Evolutionary conservation across 768 basidiomycete genomes (phyloP), one percentile per base, ranked within the genome.

Genomic region (Suillus ampliporus): DNA sequence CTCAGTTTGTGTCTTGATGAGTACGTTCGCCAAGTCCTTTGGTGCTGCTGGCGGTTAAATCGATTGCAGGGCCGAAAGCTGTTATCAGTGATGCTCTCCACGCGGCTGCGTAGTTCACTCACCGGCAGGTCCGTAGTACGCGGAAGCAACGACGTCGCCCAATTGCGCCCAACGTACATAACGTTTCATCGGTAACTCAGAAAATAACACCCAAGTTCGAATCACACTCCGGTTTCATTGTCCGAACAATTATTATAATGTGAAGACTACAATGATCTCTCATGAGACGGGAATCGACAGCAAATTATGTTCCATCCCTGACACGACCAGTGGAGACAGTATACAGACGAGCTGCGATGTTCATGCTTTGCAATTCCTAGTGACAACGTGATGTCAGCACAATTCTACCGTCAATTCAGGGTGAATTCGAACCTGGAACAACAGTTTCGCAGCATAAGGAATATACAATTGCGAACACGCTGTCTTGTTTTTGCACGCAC

Each of bases 401-500:
- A 26, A 44, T 28, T 64, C 28, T 46, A 47, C 57, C 34, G 34
- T 41, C 21, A 43, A 35, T 47, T 21, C 57, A 53, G 48, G 11
- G 2, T 62, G 10, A 21, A 15, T 48, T 74, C 82, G 47, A 70
- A 89, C 94, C 87, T 97, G 96, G 90, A 97, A 95, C 50, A 98
- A 83, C 60, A 97, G 78, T 76, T 99, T 97, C 21, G 97, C 97
- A 13, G 97, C 97, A 73, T 99, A 99, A 31, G 97, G 96, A 74
- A 97, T 93, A 69, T 93, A 92, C 7, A 94, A 74, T 68, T 95
- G 95, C 57, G 93, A 94, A 74, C 91, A 91, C 37, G 93, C 93
- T 19, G 95, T 97, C 81, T 96, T 96, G 82, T 97, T 98, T 74
- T 95, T 92, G 79, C 97, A 99, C 26, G 95, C 92, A 60, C 97